Evolutionary conservation across 2,329 filamentous ascomycete species (phyloP), one percentile per base, ranked within the genome.

Genomic region (Aspergillus sp.): DNA sequence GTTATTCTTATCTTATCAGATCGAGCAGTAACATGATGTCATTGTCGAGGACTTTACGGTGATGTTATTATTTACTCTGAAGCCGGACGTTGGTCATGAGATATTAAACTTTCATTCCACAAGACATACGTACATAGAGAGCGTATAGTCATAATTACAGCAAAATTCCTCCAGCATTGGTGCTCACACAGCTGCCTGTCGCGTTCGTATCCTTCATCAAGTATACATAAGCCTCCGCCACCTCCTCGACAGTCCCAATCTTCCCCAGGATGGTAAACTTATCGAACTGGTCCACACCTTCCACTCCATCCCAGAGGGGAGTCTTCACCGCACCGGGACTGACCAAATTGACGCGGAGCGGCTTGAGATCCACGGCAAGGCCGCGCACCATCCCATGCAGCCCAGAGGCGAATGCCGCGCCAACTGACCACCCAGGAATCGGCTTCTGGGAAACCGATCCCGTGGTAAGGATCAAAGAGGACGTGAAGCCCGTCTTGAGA

Each of bases 321-420:
- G 82, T 84, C 36, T 76, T 65, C 0, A 81, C 73, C 0, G 74
- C 71, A 0, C 85, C 86, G 0, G 84, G 83, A 49, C 69, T 73
- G 1, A 88, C 81, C 0, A 79, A 63, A 62, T 89, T 89, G 22
- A 87, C 84, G 2, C 86, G 71, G 8, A 87, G 68, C 0, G 86
- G 86, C 56, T 77, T 78, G 50, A 89, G 62, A 60, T 88, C 85
- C 30, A 87, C 60, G 2, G 85, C 85, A 32, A 89, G 68, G 3
- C 75, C 78, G 2, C 80, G 73, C 2, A 76, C 73, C 64, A 87
- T 74, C 3, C 78, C 76, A 46, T 82, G 73, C 6, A 82, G 56
- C 0, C 78, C 83, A 0, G 79, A 32, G 3, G 30, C 36, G 6
- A 30, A 50, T 5, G 11, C 36, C 7, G 38, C n/a, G 9, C 20